Evolutionary conservation across 140 eudicot species (phyloP).

Genomic region (Oenanthe javanica): DNA sequence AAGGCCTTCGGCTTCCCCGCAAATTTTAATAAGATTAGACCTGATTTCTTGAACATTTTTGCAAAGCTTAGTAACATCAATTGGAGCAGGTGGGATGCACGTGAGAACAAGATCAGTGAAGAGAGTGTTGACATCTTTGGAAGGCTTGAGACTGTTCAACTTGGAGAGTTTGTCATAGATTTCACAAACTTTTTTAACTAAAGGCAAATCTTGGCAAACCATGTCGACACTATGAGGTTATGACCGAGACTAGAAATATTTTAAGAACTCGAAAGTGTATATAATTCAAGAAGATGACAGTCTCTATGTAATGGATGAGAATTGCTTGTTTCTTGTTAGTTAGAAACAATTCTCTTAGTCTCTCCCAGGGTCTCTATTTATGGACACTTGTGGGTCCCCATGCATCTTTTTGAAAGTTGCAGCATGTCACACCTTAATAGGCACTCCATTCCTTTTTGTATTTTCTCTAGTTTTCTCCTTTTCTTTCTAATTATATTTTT

Average conservation of each 20-base stretch:
- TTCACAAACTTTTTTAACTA: slow-evolving; percentile 49
- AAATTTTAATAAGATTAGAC: slow-evolving; percentile 57
- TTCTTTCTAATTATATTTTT: no score
- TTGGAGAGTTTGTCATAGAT: slow-evolving; percentile 61
- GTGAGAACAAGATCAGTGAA: slow-evolving; percentile 69
- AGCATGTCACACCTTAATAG: neutral
- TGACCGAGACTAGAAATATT: slow-evolving; percentile 13
- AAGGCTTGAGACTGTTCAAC: slow-evolving; percentile 75
- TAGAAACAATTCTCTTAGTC: slow-evolving; percentile 9
- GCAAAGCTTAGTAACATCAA: slow-evolving; percentile 58
- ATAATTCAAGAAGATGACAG: neutral
- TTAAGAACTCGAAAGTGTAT: neutral
- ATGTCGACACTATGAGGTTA: slow-evolving; percentile 67
- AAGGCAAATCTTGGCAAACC: slow-evolving; percentile 55
- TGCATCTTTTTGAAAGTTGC: neutral
- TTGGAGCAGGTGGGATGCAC: slow-evolving; percentile 67
- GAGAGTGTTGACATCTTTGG: slow-evolving; percentile 71
- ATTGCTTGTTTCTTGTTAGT: neutral
- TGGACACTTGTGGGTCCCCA: slow-evolving; percentile 20
- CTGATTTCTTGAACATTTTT: slow-evolving; percentile 47
- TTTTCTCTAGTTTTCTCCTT: neutral
- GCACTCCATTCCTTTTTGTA: neutral
- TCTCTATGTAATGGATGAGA: neutral
- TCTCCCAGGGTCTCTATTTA: slow-evolving; percentile 38
- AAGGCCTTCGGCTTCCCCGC: slow-evolving; percentile 78